Conservation (phyloP, 768 basidiomycete genomes). For the Hemileccinum rubropunctum region DNA sequence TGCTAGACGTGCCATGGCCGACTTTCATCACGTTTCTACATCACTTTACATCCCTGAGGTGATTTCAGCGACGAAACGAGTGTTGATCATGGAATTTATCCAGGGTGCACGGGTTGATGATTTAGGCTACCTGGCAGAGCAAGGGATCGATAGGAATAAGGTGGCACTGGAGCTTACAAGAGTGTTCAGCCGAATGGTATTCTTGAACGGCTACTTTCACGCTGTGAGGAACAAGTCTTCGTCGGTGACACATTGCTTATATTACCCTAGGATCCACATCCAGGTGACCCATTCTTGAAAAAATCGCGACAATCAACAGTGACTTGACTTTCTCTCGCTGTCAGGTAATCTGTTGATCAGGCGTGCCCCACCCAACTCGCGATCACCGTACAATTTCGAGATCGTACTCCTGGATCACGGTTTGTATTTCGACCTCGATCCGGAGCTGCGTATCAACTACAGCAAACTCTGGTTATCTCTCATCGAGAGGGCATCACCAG, state of each 20-base stretch:
- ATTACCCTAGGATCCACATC: conserved; percentile 73
- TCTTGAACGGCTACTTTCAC: conserved; percentile 89
- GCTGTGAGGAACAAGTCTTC: conserved; percentile 48
- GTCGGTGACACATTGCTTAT: conserved; percentile 11
- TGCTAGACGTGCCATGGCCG: conserved; percentile 62
- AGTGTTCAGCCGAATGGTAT: conserved; percentile 95
- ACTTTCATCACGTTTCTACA: conserved; percentile 69
- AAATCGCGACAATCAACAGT: conserved; percentile 1
- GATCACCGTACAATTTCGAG: conserved; percentile 92
- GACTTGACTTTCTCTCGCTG: neutral
- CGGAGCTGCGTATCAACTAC: conserved; percentile 77
- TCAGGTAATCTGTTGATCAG: conserved; percentile 90
- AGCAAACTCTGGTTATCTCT: conserved; percentile 89
- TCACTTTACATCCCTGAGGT: conserved; percentile 89
- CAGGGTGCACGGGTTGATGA: conserved; percentile 89
- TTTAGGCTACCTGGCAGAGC: conserved; percentile 72
- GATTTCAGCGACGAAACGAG: conserved; percentile 74
- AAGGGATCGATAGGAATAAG: conserved; percentile 89
- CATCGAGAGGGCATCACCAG: conserved; percentile 66
- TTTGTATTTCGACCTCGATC: conserved; percentile 87
- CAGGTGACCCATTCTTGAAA: conserved; percentile 44
- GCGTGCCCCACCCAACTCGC: conserved; percentile 55
- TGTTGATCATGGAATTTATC: conserved; percentile 94
- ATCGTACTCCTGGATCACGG: conserved; percentile 94
- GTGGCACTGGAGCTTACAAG: conserved; percentile 87